Evolutionary conservation across 2,329 filamentous ascomycete species (phyloP), one percentile per base, ranked within the genome.

Genomic region (Pseudocercospora ulei): DNA sequence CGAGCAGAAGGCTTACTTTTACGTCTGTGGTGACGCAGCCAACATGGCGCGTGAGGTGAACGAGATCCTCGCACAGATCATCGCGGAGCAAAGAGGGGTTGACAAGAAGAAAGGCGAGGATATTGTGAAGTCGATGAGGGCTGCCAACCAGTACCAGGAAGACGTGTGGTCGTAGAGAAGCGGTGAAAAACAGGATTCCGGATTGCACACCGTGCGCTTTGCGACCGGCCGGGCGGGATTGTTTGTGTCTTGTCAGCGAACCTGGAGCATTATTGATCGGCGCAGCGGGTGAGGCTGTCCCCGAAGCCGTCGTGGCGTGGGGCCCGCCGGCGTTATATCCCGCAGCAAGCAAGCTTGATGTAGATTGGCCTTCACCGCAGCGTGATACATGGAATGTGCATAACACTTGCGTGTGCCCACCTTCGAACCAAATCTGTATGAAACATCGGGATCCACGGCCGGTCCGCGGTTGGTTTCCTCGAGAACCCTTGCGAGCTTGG

Each of bases 1-100:
- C 6, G 71, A 81, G 63, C 82, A 87, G 62, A 79, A 79, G 58
- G 90, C 85, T 3, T 95, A 90, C 65, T 87, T 98, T 62, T 98
- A 98, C 62, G 88, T 98, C 42, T 98, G 92, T 56, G 90, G 90
- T 66, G 90, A 98, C 60, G 92, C 92, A 0, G 83, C 90, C 40
- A 87, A 94, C 68, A 95, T 71, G 63, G 64, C 65, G 8, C 55
- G 62, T 18, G 65, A 67, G 49, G 63, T 67, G 19, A 60, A 92
- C 61, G 71, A 79, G 14, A 76, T 85, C n/a, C 71, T 98, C 27
- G 80, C 73, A 16, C 79, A 92, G 60, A 92, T 96, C 57, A 79
- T 98, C 53, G 72, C 86, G 16, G 77, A 87, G 59, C 75, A 93
- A 62, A 76, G 90, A 38, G 81, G 81, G 35, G 72, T 96, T 42